Evolutionary conservation across 768 basidiomycete species (phyloP).

Genomic region (Punctularia strigosozonata): DNA sequence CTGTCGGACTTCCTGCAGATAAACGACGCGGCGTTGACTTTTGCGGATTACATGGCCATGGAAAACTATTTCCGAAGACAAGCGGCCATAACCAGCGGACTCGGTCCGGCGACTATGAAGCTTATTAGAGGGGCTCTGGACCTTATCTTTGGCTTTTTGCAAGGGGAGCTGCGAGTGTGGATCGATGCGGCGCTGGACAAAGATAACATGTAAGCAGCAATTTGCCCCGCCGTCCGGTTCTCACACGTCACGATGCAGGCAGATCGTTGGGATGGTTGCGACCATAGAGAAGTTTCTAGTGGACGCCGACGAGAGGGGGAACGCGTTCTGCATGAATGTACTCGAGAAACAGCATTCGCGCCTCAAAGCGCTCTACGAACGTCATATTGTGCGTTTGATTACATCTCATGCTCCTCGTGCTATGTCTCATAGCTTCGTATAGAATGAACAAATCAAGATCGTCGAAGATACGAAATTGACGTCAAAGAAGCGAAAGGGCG

Average conservation of each 20-base stretch:
- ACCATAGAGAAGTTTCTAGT: constrained; percentile 64
- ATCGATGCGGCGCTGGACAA: constrained; percentile 65
- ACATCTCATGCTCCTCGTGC: constrained; percentile 1
- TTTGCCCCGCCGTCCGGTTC: background rate
- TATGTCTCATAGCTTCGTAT: constrained; percentile 1
- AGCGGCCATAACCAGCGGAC: constrained; percentile 59
- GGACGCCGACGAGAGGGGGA: constrained; percentile 74
- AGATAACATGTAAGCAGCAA: constrained; percentile 57
- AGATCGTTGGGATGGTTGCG: constrained; percentile 74
- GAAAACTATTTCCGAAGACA: constrained; percentile 93
- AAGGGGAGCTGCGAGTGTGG: constrained; percentile 74
- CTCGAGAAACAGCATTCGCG: constrained; percentile 78
- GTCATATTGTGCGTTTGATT: constrained; percentile 46
- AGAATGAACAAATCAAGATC: constrained; percentile 80
- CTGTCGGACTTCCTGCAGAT: constrained; percentile 88
- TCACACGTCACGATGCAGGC: constrained; percentile 30
- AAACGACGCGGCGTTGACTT: constrained; percentile 79
- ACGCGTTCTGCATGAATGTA: constrained; percentile 55
- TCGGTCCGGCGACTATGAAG: constrained; percentile 62
- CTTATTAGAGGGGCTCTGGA: constrained; percentile 86
- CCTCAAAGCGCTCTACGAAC: constrained; percentile 64
- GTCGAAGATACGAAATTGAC: constrained; percentile 88
- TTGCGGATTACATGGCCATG: constrained; percentile 89
- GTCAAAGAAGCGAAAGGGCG: constrained; percentile 86
- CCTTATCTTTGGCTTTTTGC: constrained; percentile 88